phyloP scores from a whole-genome alignment of 1,284 basidiomycete species.

The Tilletiopsis washingtonensis region DNA sequence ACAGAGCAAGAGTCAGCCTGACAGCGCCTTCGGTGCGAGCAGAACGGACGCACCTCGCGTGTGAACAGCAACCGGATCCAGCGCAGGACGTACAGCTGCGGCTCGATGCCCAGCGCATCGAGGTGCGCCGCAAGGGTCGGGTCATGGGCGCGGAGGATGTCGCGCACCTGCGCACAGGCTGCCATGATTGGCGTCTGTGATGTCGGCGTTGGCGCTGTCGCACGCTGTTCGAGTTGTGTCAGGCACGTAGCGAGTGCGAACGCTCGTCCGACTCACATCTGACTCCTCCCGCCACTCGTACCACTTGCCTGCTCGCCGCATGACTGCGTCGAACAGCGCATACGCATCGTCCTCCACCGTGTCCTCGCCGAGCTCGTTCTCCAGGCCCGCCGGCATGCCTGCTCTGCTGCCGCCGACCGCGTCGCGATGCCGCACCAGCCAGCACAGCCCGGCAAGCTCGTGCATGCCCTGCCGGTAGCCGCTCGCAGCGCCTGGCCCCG shows the following conservation, averaged over 20 bases:
- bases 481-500: constrained; percentile 20
- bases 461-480: constrained; percentile 48
- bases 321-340: constrained; percentile 26
- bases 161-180: constrained; percentile 19
- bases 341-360: constrained; percentile 34
- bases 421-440: constrained; percentile 13
- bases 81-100: constrained; percentile 38
- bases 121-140: constrained; percentile 29
- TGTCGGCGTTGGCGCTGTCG: constrained; percentile 1
- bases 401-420: neutral
- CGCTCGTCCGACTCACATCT: constrained; percentile 3
- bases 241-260: too few species aligned
- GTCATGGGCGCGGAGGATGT: constrained; percentile 19
- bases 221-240: too few species aligned
- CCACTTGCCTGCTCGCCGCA: constrained; percentile 28
- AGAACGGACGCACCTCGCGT: constrained; percentile 14
- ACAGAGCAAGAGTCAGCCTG: neutral
- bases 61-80: constrained; percentile 42
- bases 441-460: constrained; percentile 38
- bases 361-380: constrained; percentile 5
- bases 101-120: constrained; percentile 31
- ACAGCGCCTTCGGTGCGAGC: neutral
- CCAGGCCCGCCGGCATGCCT: neutral
- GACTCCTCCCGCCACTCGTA: constrained; percentile 25
- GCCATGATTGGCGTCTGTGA: constrained; percentile 16